A percentile compares a stretch with the other conserved stretches of the same genome.
phyloP scores from a whole-genome alignment of 176 grass and related monocot genomes.

The Bothriochloa decipiens region DNA sequence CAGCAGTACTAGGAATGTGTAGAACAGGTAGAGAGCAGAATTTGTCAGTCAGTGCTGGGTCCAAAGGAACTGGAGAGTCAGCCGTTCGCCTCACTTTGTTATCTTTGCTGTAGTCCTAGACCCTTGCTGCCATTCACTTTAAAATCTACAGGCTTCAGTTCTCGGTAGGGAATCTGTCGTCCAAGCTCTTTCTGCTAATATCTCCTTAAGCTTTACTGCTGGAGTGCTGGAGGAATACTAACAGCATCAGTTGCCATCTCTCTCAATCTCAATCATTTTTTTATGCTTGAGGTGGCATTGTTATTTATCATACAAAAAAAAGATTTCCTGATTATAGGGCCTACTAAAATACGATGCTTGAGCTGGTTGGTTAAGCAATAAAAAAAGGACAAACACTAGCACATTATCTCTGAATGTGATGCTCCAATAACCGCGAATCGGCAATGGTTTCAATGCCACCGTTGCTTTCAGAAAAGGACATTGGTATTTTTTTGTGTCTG shows the following conservation, averaged over 20 bases:
- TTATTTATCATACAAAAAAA: not conserved
- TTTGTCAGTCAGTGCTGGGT: constrained; percentile 38
- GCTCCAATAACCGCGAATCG: not conserved
- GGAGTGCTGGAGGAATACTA: not conserved
- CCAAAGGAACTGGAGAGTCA: constrained; percentile 50
- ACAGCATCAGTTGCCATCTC: not conserved
- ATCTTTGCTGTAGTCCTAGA: not conserved
- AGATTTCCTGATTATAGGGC: no score
- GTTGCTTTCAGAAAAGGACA: constrained; percentile 35
- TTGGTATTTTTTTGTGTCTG: constrained; percentile 16
- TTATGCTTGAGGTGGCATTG: not conserved
- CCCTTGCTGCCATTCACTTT: not conserved
- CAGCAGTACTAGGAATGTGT: constrained; percentile 42
- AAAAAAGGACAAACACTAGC: not conserved
- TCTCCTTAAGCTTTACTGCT: not conserved
- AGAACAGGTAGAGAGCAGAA: constrained; percentile 36
- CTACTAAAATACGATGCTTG: not conserved
- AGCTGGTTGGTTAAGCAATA: constrained; percentile 19
- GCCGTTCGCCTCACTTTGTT: not conserved
- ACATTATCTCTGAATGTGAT: constrained; percentile 2
- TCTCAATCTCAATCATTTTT: not conserved
- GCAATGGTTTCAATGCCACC: not conserved
- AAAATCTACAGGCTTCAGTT: not conserved
- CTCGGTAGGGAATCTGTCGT: not conserved
- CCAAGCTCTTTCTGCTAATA: constrained; percentile 27